Evolutionary conservation across 2,329 filamentous ascomycete species (phyloP).

Genomic region (Alternaria triticimaculans): DNA sequence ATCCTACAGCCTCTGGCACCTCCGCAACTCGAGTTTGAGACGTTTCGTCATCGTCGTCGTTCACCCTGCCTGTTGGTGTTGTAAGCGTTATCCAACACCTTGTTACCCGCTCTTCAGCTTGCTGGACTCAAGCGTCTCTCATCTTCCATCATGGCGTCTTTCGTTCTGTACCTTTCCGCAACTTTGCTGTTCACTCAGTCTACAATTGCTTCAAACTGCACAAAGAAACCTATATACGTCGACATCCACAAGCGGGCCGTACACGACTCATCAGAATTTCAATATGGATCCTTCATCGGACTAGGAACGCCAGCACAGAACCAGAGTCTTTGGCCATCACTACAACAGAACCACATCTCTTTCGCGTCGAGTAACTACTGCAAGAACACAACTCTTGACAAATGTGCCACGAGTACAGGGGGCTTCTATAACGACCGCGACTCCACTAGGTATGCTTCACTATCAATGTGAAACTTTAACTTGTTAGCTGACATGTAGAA

Average conservation of each 20-base stretch:
- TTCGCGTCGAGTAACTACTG: conserved; percentile 49
- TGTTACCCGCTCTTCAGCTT: conserved; percentile 29
- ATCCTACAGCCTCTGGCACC: conserved; percentile 30
- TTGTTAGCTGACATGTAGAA: conserved; percentile 17
- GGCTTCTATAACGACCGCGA: conserved; percentile 42
- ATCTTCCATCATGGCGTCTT: conserved; percentile 36
- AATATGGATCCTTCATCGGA: conserved; percentile 56
- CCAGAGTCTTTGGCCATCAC: conserved; percentile 53
- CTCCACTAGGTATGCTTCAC: conserved; percentile 40
- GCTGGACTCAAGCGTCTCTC: conserved; percentile 36
- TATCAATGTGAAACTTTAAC: neutral
- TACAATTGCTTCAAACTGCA: conserved; percentile 49
- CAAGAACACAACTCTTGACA: conserved; percentile 39
- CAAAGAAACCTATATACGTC: conserved; percentile 51
- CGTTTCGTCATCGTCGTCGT: conserved; percentile 25
- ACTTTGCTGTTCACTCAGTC: conserved; percentile 47
- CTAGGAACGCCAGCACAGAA: conserved; percentile 53
- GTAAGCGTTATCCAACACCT: conserved; percentile 6
- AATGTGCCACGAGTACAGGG: conserved; percentile 43
- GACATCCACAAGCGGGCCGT: conserved; percentile 54
- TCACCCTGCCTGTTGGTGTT: conserved; percentile 17
- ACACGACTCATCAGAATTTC: conserved; percentile 48
- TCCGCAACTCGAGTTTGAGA: conserved; percentile 28
- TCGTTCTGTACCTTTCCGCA: conserved; percentile 35
- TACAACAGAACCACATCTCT: conserved; percentile 52